Evolutionary conservation across 371 early-diverging fungal genomes (phyloP), one percentile per base, ranked within the genome.

Genomic region (Coemansia sp.): DNA sequence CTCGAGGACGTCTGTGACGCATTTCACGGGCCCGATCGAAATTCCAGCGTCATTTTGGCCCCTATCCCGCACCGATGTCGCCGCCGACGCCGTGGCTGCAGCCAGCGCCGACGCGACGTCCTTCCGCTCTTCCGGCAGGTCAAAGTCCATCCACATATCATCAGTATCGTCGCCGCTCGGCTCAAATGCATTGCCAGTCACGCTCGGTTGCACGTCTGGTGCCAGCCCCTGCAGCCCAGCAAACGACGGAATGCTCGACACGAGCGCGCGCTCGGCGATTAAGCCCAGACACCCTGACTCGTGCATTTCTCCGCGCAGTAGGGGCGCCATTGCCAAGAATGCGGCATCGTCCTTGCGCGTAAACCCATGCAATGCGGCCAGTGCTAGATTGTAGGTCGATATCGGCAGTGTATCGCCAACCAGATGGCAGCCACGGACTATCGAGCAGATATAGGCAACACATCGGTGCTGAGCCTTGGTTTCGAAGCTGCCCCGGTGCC

Each of bases 111-210:
- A 20, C 7, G 51, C n/a, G 0, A 16, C 59, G 9, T 41, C 38
- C 34, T 38, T 54, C 14, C 33, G 36, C 53, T 72, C 74, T 11
- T 72, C 76, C 0, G 72, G 76, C 43, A 75, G 41, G 26, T 75
- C 72, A 63, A 75, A 72, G 36, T 66, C 68, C 74, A 75, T 72
- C 76, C 76, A 75, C 64, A 58, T 45, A 45, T 72, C 76, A 12
- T 55, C 61, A 4, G 16, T 14, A 16, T 20, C 33, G 14, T 14
- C 56, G 20, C 8, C 56, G 9, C 33, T 20, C 42, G 16, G 4
- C 42, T 14, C 14, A 35, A 14, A 30, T 12, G 14, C 41, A 12
- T 12, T 38, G 11, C 38, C 11, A 2, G 5, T 14, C 12, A 33
- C 41, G 10, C 41, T 34, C 41, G 6, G 30, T 5, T 31, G 30